Base-by-base conservation (phyloP, 805 yeast species). In the Candida coquimbonensis region DNA sequence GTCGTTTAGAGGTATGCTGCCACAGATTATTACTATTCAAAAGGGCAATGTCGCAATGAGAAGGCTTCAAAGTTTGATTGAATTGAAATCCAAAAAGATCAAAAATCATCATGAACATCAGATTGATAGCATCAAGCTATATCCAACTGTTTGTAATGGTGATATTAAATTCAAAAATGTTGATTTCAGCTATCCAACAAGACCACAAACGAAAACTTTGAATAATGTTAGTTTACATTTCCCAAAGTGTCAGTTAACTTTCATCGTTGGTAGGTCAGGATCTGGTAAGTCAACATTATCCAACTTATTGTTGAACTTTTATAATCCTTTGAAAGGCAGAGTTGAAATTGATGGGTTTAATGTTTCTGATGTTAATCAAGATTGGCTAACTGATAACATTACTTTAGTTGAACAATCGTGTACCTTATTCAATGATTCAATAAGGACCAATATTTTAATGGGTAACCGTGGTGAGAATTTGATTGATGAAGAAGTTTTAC, bases 251-350 rank as follows among this genome's bases (percentile, higher is more conserved):
- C 52, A 65, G 31, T 57, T 76, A 7, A 78, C 82, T 1, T 91
- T 78, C 54, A 63, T 93, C 5, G 76, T 93, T 37, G 99, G 99
- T 1, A 72, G 74, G 49, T 89, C 97, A 0, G 99, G 99, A 0
- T 81, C 90, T 0, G 99, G 99, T 0, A 93, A 93, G 61, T 91
- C 98, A 0, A 84, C 98, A 0, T 49, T 93, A 2, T 75, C 83
- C 0, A 74, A 74, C 34, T 60, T 93, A 2, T 54, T 93, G 1
- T 60, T 84, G 45, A 75, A 75, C 26, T 72, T 87, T 24, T 88
- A 90, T 54, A 50, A 60, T 0, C 65, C 70, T 0, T 52, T 63
- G 5, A 46, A 60, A 0, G 99, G 99, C 0, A 46, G 56, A 1
- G 74, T 93, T 1, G 58, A 59, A 3, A 62, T 90, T 12, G 89